phyloP scores from a whole-genome alignment of 306 rosid genomes.

The Morella rubra region DNA sequence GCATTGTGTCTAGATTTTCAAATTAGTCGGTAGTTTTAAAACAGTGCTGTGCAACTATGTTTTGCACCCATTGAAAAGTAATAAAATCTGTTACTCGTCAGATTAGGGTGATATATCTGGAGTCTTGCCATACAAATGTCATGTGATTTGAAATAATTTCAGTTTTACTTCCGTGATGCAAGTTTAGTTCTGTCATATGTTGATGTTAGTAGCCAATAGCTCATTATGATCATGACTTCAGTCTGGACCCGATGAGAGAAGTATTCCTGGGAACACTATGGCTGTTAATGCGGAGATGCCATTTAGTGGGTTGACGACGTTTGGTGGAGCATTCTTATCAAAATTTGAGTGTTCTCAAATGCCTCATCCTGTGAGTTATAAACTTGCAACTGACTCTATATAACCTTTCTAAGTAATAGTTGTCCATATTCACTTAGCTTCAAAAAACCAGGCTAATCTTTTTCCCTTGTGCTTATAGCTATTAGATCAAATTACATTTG shows the following conservation, averaged over 20 bases:
- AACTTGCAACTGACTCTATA: slow-evolving; percentile 2
- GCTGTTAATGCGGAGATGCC: slow-evolving; percentile 98
- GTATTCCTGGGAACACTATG: slow-evolving; percentile 88
- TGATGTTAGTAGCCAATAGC: slow-evolving; percentile 7
- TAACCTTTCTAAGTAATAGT: neutral
- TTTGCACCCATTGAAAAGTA: neutral
- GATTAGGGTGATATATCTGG: neutral
- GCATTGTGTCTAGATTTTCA: neutral
- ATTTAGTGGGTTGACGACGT: slow-evolving; percentile 71
- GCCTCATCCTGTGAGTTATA: slow-evolving; percentile 89
- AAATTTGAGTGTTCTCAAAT: slow-evolving; percentile 92
- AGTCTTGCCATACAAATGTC: neutral
- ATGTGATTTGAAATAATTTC: neutral
- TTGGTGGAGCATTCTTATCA: slow-evolving; percentile 86
- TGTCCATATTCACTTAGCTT: neutral
- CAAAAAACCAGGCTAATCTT: neutral
- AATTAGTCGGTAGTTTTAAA: neutral
- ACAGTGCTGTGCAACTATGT: neutral
- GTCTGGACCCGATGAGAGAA: slow-evolving; percentile 98
- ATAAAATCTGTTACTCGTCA: neutral
- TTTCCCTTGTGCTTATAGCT: slow-evolving; percentile 40
- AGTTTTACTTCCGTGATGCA: neutral
- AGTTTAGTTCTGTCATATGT: slow-evolving; percentile 2
- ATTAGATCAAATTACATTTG: slow-evolving; percentile 76
- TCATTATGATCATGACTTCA: slow-evolving; percentile 29